Evolutionary conservation across 2,329 filamentous ascomycete genomes (phyloP).

Genomic region (Alternaria sp.): DNA sequence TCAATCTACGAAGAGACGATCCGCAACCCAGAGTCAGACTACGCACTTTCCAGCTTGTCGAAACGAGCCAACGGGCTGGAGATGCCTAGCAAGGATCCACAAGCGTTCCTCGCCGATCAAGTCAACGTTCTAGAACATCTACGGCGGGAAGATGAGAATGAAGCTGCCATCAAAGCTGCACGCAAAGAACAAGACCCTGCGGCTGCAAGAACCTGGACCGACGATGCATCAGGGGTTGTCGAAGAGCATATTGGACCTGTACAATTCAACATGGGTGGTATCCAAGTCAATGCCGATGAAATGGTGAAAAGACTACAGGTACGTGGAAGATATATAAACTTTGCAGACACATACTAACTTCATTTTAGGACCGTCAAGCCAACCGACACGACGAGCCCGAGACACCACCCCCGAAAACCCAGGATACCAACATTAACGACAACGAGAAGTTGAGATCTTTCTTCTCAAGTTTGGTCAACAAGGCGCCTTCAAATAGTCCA

Average conservation of each 20-base stretch:
- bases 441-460: conserved; percentile 53
- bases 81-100: conserved; percentile 75
- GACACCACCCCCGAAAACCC: conserved; percentile 34
- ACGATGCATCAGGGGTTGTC: conserved; percentile 50
- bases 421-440: conserved; percentile 47
- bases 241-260: conserved; percentile 83
- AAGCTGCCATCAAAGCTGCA: conserved; percentile 53
- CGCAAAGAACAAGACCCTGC: conserved; percentile 48
- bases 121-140: conserved; percentile 75
- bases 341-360: conserved; percentile 18
- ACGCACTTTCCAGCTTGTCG: conserved; percentile 47
- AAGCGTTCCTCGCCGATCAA: conserved; percentile 79
- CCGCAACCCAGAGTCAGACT: conserved; percentile 71
- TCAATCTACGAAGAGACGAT: conserved; percentile 81
- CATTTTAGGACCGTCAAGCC: conserved; percentile 49
- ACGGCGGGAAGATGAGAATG: conserved; percentile 66
- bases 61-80: conserved; percentile 62
- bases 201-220: conserved; percentile 30
- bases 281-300: conserved; percentile 93
- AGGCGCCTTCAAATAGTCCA: conserved; percentile 40
- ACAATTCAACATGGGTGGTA: conserved; percentile 98
- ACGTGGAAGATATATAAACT: conserved; percentile 20
- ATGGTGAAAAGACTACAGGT: conserved; percentile 89
- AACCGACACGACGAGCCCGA: conserved; percentile 43
- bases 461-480: conserved; percentile 52